These are phyloP conservation scores for Phytophthora agathidicida DNA, from an alignment of 352 stramenopile genomes.

Conservation along the genomic window DNA sequence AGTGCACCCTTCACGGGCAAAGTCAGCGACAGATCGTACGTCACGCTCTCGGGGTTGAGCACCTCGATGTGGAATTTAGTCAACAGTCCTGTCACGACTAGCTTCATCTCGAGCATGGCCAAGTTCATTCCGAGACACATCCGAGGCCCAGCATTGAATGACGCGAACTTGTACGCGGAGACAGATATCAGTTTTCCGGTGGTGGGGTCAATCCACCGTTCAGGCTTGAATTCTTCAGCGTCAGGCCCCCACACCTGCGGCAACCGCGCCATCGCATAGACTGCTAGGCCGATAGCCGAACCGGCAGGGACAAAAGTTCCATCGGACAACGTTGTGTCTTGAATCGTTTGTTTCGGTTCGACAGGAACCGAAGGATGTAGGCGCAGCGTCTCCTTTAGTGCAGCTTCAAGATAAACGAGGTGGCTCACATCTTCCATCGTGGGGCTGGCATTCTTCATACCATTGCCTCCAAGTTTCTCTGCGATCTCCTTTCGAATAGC, in stretches of 20 bases:
- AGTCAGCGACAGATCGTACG: conserved; percentile 59
- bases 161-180: conserved; percentile 65
- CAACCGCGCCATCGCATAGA: conserved; percentile 57
- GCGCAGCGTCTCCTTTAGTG: conserved; percentile 62
- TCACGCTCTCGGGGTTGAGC: conserved; percentile 35
- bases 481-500: conserved; percentile 53
- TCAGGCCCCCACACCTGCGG: conserved; percentile 58
- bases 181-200: conserved; percentile 32
- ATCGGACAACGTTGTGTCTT: conserved; percentile 63
- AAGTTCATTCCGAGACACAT: conserved; percentile 72
- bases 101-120: conserved; percentile 83
- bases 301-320: conserved; percentile 53
- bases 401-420: conserved; percentile 55
- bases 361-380: conserved; percentile 60
- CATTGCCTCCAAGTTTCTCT: conserved; percentile 20
- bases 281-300: conserved; percentile 35
- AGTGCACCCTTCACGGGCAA: conserved; percentile 44
- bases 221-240: conserved; percentile 52
- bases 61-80: conserved; percentile 56
- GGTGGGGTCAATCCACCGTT: conserved; percentile 54
- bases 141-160: conserved; percentile 71
- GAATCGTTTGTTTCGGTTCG: conserved; percentile 33
- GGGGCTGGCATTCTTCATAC: neutral
- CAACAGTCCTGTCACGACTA: conserved; percentile 56
- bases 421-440: conserved; percentile 39